phyloP scores from a whole-genome alignment of 495 filamentous ascomycete species.

The Neurospora sp. region DNA sequence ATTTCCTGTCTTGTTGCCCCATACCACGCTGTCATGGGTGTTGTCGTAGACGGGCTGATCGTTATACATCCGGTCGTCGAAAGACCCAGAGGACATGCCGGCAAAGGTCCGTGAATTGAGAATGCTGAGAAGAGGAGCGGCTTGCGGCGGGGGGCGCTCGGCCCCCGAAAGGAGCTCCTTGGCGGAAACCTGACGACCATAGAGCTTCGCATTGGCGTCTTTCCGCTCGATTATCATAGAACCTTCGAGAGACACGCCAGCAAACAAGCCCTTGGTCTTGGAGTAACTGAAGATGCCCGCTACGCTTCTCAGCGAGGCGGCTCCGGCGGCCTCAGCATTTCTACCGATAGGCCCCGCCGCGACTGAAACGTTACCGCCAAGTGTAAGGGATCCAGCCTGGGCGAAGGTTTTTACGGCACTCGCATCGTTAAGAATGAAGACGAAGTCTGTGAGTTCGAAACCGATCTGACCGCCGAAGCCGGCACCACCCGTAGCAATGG shows the following conservation, averaged over 20 bases:
- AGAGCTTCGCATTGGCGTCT: conserved; percentile 95
- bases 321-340: conserved; percentile 93
- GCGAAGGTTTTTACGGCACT: conserved; percentile 90
- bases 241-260: conserved; percentile 89
- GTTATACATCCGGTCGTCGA: conserved; percentile 75
- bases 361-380: conserved; percentile 94
- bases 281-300: conserved; percentile 92
- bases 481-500: conserved; percentile 81
- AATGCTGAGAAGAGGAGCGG: conserved; percentile 73
- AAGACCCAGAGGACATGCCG: conserved; percentile 41
- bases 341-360: conserved; percentile 88
- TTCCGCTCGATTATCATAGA: conserved; percentile 83
- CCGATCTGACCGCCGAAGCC: conserved; percentile 96
- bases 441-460: conserved; percentile 95
- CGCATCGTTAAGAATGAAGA: conserved; percentile 95
- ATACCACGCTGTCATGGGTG: conserved; percentile 80
- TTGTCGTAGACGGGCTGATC: conserved; percentile 90
- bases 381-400: conserved; percentile 77
- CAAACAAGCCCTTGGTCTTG: conserved; percentile 95
- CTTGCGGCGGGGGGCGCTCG: conserved; percentile 68
- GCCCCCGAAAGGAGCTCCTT: conserved; percentile 66
- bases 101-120: conserved; percentile 77
- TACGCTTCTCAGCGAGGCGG: conserved; percentile 80
- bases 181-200: conserved; percentile 74
- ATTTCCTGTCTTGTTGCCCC: conserved; percentile 69